Percentiles rank a stretch among this genome's conserved stretches.
These are phyloP conservation scores for Porpolomopsis calyptriformis DNA, from an alignment of 768 basidiomycete species.

Conservation along the genomic window DNA sequence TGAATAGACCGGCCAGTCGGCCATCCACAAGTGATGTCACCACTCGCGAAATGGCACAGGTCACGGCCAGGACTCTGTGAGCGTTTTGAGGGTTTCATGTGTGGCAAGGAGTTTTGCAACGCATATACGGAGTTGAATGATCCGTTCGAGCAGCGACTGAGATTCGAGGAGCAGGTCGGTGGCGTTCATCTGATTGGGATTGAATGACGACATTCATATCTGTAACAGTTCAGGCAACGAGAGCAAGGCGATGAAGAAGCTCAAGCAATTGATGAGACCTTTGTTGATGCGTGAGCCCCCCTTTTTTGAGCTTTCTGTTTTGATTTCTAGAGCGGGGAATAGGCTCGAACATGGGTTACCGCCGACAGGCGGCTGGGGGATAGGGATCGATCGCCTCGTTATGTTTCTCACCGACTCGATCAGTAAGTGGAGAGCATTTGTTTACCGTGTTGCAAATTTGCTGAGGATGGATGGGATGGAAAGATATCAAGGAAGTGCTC, in stretches of 20 bases:
- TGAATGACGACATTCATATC: constrained; percentile 2
- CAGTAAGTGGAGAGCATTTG: constrained; percentile 43
- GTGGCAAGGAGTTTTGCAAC: constrained; percentile 96
- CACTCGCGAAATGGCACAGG: constrained; percentile 96
- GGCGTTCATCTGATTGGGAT: background rate
- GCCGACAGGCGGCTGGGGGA: constrained; percentile 95
- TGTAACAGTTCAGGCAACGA: constrained; percentile 85
- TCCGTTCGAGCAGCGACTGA: constrained; percentile 88
- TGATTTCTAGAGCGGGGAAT: too few relatives aligned
- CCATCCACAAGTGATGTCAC: constrained; percentile 99
- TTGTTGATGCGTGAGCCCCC: constrained; percentile 75
- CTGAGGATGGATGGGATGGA: background rate
- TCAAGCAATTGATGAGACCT: constrained; percentile 93
- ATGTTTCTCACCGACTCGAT: constrained; percentile 99
- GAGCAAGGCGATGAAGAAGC: constrained; percentile 97
- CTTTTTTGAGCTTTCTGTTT: too few relatives aligned
- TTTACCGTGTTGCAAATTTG: constrained; percentile 1
- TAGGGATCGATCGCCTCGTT: constrained; percentile 91
- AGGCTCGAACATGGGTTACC: constrained; percentile 95
- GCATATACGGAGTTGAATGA: constrained; percentile 99
- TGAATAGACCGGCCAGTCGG: constrained; percentile 47
- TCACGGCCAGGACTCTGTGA: constrained; percentile 96
- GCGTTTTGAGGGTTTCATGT: constrained; percentile 97
- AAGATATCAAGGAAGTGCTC: constrained; percentile 94
- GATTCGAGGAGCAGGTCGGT: constrained; percentile 83